Base-by-base conservation (phyloP, 2,329 filamentous ascomycete genomes). In the Xylariaceae sp. region DNA sequence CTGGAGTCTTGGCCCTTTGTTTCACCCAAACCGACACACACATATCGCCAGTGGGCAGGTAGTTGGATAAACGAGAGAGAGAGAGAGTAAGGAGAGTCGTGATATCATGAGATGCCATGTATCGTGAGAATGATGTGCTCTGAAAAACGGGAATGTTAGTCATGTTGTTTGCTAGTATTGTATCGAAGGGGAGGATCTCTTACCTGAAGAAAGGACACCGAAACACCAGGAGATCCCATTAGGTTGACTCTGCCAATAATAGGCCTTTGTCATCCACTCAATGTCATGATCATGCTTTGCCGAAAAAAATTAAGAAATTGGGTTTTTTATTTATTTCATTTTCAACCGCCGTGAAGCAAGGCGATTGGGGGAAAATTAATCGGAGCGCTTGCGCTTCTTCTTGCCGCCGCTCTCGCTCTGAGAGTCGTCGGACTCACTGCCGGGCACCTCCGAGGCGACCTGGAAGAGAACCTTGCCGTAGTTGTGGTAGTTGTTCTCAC, bases 401-500 rank as follows among this genome's bases (percentile, higher is more conserved):
- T 86, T 84, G 72, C 81, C 77, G 61, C 78, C 73, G 54, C 62
- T 63, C 62, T 79, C 78, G 64, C 73, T 77, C 60, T 75, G 75
- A 4, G 70, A 71, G 52, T 81, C 81, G 18, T 83, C 82, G 2
- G 81, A 83, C 2, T 85, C 83, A 68, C 83, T 89, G 64, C 86
- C 86, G 44, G 88, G 85, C 55, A 89, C 82, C 67, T 89, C 87
- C 35, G 89, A 83, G 34, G 89, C 86, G 57, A 91, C 86, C 74
- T 92, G 88, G 78, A 92, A 95, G 63, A 96, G 84, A 48, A 90
- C 88, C 71, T 88, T 87, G 66, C 90, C 89, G 61, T 90, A 82
- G 60, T 81, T 80, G 67, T 80, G 80, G 59, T 86, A 85, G 62
- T 90, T 88, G n/a, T 86, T 82, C 13, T 80, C 78, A 47, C 80